A percentile compares a stretch with the other conserved stretches of the same genome.
These are phyloP conservation scores for Nelumbo lutea DNA, from an alignment of 164 flowering plant species.

Conservation along the genomic window DNA sequence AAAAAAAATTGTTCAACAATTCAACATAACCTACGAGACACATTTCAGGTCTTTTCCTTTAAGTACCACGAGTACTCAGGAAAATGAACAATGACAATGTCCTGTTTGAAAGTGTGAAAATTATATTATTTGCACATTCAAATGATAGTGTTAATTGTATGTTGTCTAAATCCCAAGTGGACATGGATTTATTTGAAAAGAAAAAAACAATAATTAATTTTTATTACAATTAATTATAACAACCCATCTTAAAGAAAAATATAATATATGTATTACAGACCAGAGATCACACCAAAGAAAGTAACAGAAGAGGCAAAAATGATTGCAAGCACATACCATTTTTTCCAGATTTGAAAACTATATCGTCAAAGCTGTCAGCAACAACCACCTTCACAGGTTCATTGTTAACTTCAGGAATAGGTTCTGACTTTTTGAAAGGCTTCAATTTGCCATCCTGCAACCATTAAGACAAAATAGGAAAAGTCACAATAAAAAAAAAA, in stretches of 20 bases:
- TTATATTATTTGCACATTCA: background rate
- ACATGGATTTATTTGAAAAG: too few relatives aligned
- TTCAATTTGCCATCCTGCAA: slow-evolving; percentile 65
- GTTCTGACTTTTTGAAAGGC: slow-evolving; percentile 67
- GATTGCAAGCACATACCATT: slow-evolving; percentile 48
- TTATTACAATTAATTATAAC: too few relatives aligned
- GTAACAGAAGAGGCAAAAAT: background rate
- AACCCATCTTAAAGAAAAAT: too few relatives aligned
- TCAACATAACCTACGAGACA: too few relatives aligned
- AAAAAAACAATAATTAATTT: background rate
- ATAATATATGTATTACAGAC: background rate
- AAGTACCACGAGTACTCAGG: background rate
- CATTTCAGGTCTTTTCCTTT: too few relatives aligned
- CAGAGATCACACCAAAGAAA: background rate
- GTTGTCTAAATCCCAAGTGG: background rate
- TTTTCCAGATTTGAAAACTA: slow-evolving; percentile 81
- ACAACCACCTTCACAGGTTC: slow-evolving; percentile 98
- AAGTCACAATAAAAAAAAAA: too few relatives aligned
- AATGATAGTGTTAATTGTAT: background rate
- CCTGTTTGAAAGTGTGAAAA: background rate
- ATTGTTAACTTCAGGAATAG: slow-evolving; percentile 75
- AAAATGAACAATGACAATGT: too few relatives aligned
- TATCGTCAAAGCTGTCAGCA: slow-evolving; percentile 65
- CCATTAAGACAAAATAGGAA: background rate
- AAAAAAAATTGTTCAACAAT: too few relatives aligned